Evolutionary conservation across 73 alveolate genomes (phyloP), one percentile per base, ranked within the genome.

Genomic region (Uronychia binucleata): DNA sequence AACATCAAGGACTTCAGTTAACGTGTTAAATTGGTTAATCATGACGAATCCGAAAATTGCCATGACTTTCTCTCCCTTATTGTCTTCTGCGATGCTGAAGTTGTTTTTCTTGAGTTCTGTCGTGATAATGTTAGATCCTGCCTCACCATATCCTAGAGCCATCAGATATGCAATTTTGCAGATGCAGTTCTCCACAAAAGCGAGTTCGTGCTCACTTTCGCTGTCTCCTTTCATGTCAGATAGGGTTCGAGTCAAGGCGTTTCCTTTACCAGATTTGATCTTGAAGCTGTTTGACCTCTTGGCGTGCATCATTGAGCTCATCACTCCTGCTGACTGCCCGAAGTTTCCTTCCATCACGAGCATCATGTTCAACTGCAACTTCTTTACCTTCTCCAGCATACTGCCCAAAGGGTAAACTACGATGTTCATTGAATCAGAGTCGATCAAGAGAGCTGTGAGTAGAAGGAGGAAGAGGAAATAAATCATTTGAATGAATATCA

Each of bases 61-160:
- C 67, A 46, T 46, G n/a, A 46, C 67, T 19, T 46, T 46, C 67
- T 46, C 67, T 46, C 67, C 67, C 67, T 46, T 46, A 19, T 19
- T 19, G n/a, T 46, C 67, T 19, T 46, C 67, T 11, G 5, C 67
- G n/a, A 46, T 5, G 67, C n/a, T 11, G 19, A 46, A 46, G 19
- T 46, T 5, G 19, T 46, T 46, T 19, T 46, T 46, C 67, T 46
- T 11, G 67, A 46, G 67, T 19, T 11, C 19, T 5, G 5, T 46
- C n/a, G 67, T 46, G 67, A 46, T 46, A 46, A 46, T 46, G 5
- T 46, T 46, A 19, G 67, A 11, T 11, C 67, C 67, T 46, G 67
- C 67, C 67, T 46, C 67, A 46, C 67, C 67, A 46, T 46, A 46
- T 46, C 67, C 67, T 46, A 46, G 67, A 46, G 67, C 67, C 5